These are phyloP conservation scores for Daldinia sp. DNA, from an alignment of 2,329 filamentous ascomycete species.

Conservation along the genomic window DNA sequence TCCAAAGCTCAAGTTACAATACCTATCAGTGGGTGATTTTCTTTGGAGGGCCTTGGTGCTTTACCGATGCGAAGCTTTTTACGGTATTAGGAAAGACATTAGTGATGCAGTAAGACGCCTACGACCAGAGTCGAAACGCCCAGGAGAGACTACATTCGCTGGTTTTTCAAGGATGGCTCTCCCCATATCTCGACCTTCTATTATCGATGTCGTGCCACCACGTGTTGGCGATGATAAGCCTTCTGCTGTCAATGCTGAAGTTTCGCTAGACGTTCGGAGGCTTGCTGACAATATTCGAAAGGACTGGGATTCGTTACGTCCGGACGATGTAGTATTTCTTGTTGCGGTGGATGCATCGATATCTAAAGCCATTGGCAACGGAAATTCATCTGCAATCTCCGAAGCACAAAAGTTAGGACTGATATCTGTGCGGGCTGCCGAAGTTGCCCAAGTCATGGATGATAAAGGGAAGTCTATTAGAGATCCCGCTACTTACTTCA, in stretches of 20 bases:
- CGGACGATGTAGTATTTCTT: slow-evolving; percentile 91
- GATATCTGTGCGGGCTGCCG: slow-evolving; percentile 80
- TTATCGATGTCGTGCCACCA: slow-evolving; percentile 86
- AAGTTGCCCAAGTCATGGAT: slow-evolving; percentile 87
- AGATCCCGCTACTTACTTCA: slow-evolving; percentile 70
- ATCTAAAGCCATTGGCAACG: slow-evolving; percentile 66
- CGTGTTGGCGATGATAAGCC: slow-evolving; percentile 86
- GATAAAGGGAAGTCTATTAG: slow-evolving; percentile 82
- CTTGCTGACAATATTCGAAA: slow-evolving; percentile 79
- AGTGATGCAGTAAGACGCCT: slow-evolving; percentile 84
- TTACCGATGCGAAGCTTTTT: slow-evolving; percentile 92
- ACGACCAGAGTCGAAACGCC: slow-evolving; percentile 73
- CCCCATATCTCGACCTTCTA: slow-evolving; percentile 84
- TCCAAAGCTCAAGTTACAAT: slow-evolving; percentile 95
- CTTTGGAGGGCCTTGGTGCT: slow-evolving; percentile 94
- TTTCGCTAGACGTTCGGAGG: slow-evolving; percentile 84
- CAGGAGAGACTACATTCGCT: slow-evolving; percentile 78
- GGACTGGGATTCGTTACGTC: slow-evolving; percentile 91
- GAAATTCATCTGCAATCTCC: slow-evolving; percentile 57
- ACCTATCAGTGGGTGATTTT: slow-evolving; percentile 94
- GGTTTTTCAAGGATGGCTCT: slow-evolving; percentile 94
- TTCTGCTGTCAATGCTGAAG: slow-evolving; percentile 87
- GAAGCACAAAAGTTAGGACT: slow-evolving; percentile 75
- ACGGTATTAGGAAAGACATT: slow-evolving; percentile 91
- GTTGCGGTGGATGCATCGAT: slow-evolving; percentile 77